Conservation (phyloP, 2,329 filamentous ascomycete species). For the Cercospora sp. region DNA sequence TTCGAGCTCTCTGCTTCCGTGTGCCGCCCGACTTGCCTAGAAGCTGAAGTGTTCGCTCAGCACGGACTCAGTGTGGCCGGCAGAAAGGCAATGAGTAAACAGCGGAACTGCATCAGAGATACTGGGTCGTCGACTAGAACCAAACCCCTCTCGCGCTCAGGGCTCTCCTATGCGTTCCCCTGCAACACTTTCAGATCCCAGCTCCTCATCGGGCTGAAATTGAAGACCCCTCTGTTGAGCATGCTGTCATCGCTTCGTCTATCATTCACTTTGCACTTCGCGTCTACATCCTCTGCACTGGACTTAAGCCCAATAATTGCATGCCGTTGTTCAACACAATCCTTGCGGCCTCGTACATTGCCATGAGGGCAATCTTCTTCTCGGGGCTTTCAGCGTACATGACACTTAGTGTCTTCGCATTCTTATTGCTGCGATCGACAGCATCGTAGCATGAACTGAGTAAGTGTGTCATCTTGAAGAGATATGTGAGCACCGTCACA, state of each 20-base stretch:
- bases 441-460: constrained; percentile 80
- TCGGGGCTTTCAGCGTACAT: constrained; percentile 71
- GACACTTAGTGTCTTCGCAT: constrained; percentile 61
- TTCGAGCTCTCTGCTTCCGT: background rate
- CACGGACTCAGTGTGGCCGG: background rate
- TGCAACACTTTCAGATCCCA: background rate
- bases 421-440: constrained; percentile 37
- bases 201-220: too few relatives aligned
- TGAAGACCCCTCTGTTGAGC: background rate
- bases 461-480: constrained; percentile 84
- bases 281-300: constrained; percentile 62
- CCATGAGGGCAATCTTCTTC: constrained; percentile 70
- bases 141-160: background rate
- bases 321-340: constrained; percentile 81
- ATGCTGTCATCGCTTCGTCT: constrained; percentile 1
- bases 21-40: background rate
- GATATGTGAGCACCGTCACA: constrained; percentile 66
- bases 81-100: background rate
- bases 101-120: background rate
- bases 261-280: background rate
- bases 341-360: constrained; percentile 73
- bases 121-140: background rate
- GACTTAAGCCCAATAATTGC: constrained; percentile 73
- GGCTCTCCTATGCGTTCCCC: background rate
- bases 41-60: background rate